A percentile compares a stretch with the other conserved stretches of the same genome.
phyloP scores from a whole-genome alignment of 176 grass and related monocot genomes.

The Elymus sibiricus region DNA sequence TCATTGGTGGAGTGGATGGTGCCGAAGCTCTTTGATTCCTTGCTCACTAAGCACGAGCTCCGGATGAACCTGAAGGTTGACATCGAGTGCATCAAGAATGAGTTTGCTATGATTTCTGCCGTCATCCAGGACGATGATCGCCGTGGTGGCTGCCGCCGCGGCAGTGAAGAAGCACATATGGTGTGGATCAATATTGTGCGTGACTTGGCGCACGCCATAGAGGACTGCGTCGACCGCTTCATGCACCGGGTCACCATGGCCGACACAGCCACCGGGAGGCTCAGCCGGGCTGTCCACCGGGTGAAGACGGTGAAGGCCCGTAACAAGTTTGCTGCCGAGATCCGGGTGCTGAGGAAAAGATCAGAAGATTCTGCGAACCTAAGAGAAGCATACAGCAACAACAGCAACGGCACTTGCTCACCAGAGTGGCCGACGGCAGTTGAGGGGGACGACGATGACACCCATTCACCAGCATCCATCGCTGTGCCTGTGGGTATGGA shows the following conservation, averaged over 20 bases:
- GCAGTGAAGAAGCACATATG: background rate
- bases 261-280: background rate
- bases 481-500: background rate
- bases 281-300: background rate
- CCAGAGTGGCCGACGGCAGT: too few species aligned
- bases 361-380: background rate
- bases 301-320: background rate
- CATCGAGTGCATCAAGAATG: background rate
- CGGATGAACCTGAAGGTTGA: background rate
- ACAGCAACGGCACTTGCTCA: background rate
- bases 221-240: background rate
- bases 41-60: background rate
- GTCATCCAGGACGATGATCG: background rate
- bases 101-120: background rate
- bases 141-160: too few species aligned
- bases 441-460: background rate
- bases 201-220: background rate
- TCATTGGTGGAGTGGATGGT: background rate
- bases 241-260: background rate
- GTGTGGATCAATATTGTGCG: background rate
- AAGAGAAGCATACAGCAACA: background rate
- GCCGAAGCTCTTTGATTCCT: background rate
- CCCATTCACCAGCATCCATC: background rate
- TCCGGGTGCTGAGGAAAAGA: background rate
- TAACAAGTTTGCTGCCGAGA: background rate